A percentile compares a stretch with the other conserved stretches of the same genome.
These are phyloP conservation scores for Populus hybrid DNA, from an alignment of 441 rosid genomes.

Conservation along the genomic window DNA sequence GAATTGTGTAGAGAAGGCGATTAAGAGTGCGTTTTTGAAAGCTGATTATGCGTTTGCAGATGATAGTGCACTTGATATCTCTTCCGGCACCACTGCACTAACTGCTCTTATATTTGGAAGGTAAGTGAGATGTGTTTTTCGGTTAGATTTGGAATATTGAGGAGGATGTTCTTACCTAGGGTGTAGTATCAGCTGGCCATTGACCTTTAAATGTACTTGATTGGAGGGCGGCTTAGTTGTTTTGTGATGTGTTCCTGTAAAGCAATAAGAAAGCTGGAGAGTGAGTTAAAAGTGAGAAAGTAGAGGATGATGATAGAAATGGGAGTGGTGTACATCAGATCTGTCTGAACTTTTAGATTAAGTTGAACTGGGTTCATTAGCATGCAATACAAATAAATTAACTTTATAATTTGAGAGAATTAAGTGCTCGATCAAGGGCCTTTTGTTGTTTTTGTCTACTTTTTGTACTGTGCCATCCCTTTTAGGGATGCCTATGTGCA, in stretches of 20 bases:
- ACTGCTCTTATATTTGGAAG: slow-evolving; percentile 68
- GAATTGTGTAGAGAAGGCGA: slow-evolving; percentile 63
- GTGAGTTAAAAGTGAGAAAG: too few relatives aligned
- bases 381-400: neutral
- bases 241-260: neutral
- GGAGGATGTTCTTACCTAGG: neutral
- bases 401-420: neutral
- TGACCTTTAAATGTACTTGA: neutral
- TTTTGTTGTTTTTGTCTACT: neutral
- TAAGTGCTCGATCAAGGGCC: neutral
- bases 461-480: neutral
- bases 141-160: slow-evolving; percentile 6
- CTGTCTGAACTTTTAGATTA: neutral
- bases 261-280: neutral
- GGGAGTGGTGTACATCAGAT: neutral
- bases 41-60: slow-evolving; percentile 93
- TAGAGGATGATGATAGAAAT: neutral
- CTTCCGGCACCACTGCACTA: slow-evolving; percentile 87
- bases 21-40: slow-evolving; percentile 70
- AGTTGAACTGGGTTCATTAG: neutral
- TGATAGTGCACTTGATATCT: slow-evolving; percentile 73
- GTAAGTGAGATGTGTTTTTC: slow-evolving; percentile 27
- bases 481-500: neutral
- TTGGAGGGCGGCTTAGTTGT: neutral
- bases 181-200: neutral